Base-by-base conservation (phyloP, 2,329 filamentous ascomycete genomes). In the Fusarium staphyleae region DNA sequence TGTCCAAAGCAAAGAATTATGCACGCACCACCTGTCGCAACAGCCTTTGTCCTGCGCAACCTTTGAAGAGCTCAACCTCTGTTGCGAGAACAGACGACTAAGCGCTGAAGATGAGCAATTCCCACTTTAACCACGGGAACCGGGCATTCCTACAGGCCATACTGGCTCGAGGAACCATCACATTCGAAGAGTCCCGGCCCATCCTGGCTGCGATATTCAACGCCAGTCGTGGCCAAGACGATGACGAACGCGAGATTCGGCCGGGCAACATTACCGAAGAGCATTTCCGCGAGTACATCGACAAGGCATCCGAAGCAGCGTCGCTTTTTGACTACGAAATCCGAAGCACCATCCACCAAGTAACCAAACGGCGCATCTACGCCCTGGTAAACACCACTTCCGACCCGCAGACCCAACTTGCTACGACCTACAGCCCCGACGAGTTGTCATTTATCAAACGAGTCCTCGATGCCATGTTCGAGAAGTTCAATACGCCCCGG, bases 81-180 rank as follows among this genome's bases (percentile, higher is more conserved):
- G 14, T 33, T 26, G 29, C 30, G 13, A 46, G 30, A 5, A 70
- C 66, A 60, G 61, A 72, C 29, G 67, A 69, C 29, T 14, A 5
- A 14, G 16, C 22, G 2, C 12, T 14, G 28, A 33, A 29, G 19
- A 66, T 71, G 14, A 41, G 75, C 10, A 68, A 67, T 3, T 58
- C 60, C 1, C 71, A 74, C 16, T 84, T 82, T 67, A 70, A 72
- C 49, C 79, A 96, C 70, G 81, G 81, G 57, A 90, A 97, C 71
- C 88, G 91, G 51, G 93, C 93, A 8, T 96, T 99, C 69, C 80
- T 98, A 1, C 95, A 99, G 74, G 90, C 90, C 41, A 87, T 99
- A 63, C 81, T 97, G 72, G 86, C 90, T 3, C 86, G 87, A 42
- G 89, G 90, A 16, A 85, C 86, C 36, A 80, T 98, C 72, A 96